Base-by-base conservation (phyloP, 805 yeast genomes). In the Candida ovalis region DNA sequence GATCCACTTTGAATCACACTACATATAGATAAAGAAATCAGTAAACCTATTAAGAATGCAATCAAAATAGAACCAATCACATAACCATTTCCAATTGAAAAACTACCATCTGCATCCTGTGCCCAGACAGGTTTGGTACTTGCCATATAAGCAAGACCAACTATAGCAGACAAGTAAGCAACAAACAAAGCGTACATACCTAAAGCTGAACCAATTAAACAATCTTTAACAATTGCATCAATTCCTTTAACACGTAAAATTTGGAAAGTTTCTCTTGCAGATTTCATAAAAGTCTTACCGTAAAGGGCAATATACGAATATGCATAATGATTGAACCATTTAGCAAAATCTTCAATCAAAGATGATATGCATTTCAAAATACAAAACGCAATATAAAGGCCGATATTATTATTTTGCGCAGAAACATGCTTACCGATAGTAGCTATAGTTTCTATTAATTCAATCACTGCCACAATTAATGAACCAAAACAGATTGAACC, bases 401-500 rank as follows among this genome's bases (percentile, higher is more conserved):
- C 49, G 7, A 46, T 7, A 5, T 46, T 45, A 3, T 46, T 47
- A n/a, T 53, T 38, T 22, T 49, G 48, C 4, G 48, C 41, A 21
- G 55, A 55, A n/a, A 28, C 40, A 23, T 49, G 49, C 28, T 40
- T 47, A 4, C 41, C 53, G 10, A 50, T 9, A 2, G 25, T 21
- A 13, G 52, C 53, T 38, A 43, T 0, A 21, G 25, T 42, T 21
- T 44, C 38, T 21, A 53, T 24, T 2, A 46, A 21, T 60, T 86
- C 88, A 53, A 89, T 74, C 33, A 85, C 53, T 0, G 97, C 78
- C 3, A 88, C 95, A 53, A 90, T 75, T 53, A 90, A 71, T 3
- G 70, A 66, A 0, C 97, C 96, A 60, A 88, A 85, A 62, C 96
- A 85, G 47, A 91, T 84, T 2, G 96, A 86, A 2, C 98, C 97